Evolutionary conservation across 164 flowering plant species (phyloP), one percentile per base, ranked within the genome.

Genomic region (Kalanchoe fedtschenkoi): DNA sequence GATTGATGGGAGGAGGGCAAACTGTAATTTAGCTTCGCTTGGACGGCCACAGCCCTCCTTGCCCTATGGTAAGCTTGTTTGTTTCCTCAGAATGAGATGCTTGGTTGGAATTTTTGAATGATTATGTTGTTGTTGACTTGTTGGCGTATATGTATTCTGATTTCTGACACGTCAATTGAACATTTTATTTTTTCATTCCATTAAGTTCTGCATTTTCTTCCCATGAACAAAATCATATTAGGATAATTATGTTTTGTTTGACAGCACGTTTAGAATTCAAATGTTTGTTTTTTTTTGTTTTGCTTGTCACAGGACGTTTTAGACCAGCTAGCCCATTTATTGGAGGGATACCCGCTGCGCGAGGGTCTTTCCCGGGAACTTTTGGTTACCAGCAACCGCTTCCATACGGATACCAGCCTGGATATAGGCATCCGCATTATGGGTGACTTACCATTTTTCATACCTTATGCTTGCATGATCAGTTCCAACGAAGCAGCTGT

Each of bases 1-100:
- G 58, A 91, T 91, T 68, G 95, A 91, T 72, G 97, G 97, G 6
- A 76, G 96, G 46, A 75, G 92, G 41, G 95, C 96, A 1, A 88
- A 91, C 68, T 91, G 97, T 71, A 91, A 91, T 78, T 77, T 91
- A 78, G 97, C 97, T 63, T 88, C 99, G 32, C 85, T 87, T 55
- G 97, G 97, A 15, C 80, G 97, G 41, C 96, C 92, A 29, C 83
- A 83, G 11, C 92, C 89, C 17, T 65, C 84, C 34, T 47, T 82
- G 32, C 72, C 81, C 33, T 77, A 72, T 66, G 98, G 84, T 78
- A 76, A 62, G 5, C 32, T 51, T 29, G 28, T 26, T 13, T 15
- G 5, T 24, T 51, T 4, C 3, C 19, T 19, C 21, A 6, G 10
- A 44, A 19, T 44, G 11, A 24, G 28, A 11, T 26, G 13, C 56